Base-by-base conservation (phyloP, 1,139 yeast species). In the Torulaspora globosa region DNA sequence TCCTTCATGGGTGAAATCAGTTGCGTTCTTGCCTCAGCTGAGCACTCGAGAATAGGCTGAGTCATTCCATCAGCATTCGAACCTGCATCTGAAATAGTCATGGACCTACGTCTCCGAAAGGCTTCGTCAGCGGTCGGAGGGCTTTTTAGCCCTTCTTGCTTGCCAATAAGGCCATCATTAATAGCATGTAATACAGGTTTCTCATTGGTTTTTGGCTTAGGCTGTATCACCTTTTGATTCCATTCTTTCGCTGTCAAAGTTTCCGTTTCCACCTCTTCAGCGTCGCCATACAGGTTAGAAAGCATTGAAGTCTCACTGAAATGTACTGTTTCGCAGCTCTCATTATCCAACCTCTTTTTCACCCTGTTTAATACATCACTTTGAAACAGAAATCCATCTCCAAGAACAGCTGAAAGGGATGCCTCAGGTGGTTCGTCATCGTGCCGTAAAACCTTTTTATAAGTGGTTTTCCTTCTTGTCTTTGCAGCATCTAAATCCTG, bases 221-320 rank as follows among this genome's bases (percentile, higher is more conserved):
- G 23, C 5, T 10, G 34, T 10, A 2, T 16, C 14, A 16, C 34
- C 19, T 16, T 31, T 28, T 34, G 9, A 38, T 43, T n/a, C 10
- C 36, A 2, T n/a, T 18, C 8, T 24, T 37, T 21, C n/a, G 29
- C 27, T 16, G n/a, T 29, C 14, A 36, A 36, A n/a, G 49, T 46
- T 26, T 49, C 46, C 14, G 40, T 39, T 35, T 55, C 61, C 26
- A 60, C 40, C 21, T 58, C 60, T 43, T 59, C 58, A 36, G 55
- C 61, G 34, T 55, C 59, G 6, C 42, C 53, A 43, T 60, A 59
- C 27, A 63, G 51, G 26, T 55, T 57, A 5, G 54, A 34, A 6
- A 60, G 48, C 7, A 44, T 29, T 41, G 56, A 56, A 15, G 56
- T 53, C 39, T 53, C 53, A 8, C 48, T 39, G 19, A 46, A 8